Evolutionary conservation across 129 eudicot species (phyloP).

Genomic region (Lactuca saligna): DNA sequence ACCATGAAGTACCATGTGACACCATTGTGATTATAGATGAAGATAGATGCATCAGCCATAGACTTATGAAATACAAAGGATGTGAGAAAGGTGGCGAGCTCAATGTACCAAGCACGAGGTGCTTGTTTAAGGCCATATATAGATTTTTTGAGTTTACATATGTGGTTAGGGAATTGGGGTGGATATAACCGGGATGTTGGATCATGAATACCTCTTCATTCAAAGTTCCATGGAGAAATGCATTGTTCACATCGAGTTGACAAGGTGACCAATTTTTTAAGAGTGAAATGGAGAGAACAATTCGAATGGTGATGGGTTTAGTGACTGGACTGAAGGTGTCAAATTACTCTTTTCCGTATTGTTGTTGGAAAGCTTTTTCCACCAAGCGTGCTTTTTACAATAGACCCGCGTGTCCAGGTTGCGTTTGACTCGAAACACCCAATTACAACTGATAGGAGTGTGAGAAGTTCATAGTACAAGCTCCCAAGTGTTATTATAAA

Average conservation of each 20-base stretch:
- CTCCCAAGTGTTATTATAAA: neutral
- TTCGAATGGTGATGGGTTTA: too few species aligned
- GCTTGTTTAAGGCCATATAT: neutral
- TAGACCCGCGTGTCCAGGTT: too few species aligned
- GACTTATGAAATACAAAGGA: neutral
- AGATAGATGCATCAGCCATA: neutral
- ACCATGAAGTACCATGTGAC: too few species aligned
- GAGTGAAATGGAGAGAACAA: too few species aligned
- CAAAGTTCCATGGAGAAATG: too few species aligned
- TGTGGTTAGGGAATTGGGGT: conserved; percentile 2
- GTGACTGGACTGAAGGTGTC: too few species aligned
- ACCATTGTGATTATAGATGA: too few species aligned
- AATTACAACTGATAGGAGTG: neutral
- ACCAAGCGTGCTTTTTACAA: neutral
- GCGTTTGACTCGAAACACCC: conserved; percentile 1
- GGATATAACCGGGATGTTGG: neutral
- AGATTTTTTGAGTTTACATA: neutral
- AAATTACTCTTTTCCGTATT: neutral
- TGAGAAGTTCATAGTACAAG: neutral
- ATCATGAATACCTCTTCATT: neutral
- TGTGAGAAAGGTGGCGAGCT: neutral
- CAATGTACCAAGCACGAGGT: neutral
- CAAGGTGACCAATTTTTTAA: too few species aligned
- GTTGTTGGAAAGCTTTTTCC: neutral
- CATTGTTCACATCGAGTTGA: too few species aligned